Percentiles rank a stretch among this genome's conserved stretches.
phyloP scores from a whole-genome alignment of 2,329 filamentous ascomycete genomes.

The Fusarium sulawesiense region DNA sequence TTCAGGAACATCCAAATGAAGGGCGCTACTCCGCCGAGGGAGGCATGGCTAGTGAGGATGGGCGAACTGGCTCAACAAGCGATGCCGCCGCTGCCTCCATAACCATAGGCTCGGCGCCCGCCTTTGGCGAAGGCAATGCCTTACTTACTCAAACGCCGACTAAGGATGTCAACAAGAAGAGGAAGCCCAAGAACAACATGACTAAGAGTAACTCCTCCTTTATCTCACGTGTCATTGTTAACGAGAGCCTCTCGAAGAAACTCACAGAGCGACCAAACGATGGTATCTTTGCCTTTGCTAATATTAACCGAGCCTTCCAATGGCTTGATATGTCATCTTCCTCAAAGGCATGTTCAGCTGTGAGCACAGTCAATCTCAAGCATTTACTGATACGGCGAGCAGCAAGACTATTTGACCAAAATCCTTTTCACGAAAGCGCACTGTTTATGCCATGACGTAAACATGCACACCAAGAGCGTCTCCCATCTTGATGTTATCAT shows the following conservation, averaged over 20 bases:
- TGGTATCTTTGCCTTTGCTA: slow-evolving; percentile 90
- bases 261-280: slow-evolving; percentile 81
- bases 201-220: slow-evolving; percentile 99
- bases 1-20: slow-evolving; percentile 72
- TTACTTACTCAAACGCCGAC: slow-evolving; percentile 71
- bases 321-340: slow-evolving; percentile 91
- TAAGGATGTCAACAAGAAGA: slow-evolving; percentile 82
- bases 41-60: slow-evolving; percentile 68
- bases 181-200: slow-evolving; percentile 98
- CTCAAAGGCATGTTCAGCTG: slow-evolving; percentile 65
- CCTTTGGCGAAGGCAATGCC: slow-evolving; percentile 88
- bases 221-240: slow-evolving; percentile 93
- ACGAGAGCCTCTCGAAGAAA: slow-evolving; percentile 83
- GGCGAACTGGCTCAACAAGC: slow-evolving; percentile 64
- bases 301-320: slow-evolving; percentile 94
- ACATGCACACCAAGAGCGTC: slow-evolving; percentile 80
- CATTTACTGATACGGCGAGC: slow-evolving; percentile 45
- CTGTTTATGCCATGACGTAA: slow-evolving; percentile 93
- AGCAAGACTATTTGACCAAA: slow-evolving; percentile 93
- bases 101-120: slow-evolving; percentile 64
- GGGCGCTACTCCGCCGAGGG: slow-evolving; percentile 70
- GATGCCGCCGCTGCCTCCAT: slow-evolving; percentile 57
- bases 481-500: slow-evolving; percentile 91
- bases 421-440: slow-evolving; percentile 97
- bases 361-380: background rate